phyloP scores from a whole-genome alignment of 305 asterid species.

The Plantago coronopus region DNA sequence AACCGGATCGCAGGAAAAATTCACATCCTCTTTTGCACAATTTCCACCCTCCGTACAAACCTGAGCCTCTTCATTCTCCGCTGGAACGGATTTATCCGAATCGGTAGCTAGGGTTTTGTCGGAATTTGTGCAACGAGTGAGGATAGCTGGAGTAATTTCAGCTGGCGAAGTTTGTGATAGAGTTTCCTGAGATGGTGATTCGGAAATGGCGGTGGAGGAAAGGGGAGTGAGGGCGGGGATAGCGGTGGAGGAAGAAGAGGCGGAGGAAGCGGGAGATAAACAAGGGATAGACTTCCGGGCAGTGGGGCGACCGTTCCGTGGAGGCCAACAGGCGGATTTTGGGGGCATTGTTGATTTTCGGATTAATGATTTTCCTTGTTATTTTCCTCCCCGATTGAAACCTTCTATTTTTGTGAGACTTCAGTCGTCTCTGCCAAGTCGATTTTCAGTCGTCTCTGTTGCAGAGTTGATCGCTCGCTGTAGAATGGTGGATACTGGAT shows the following conservation, averaged over 20 bases:
- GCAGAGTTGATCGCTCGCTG: too few relatives aligned
- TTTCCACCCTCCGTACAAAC: too few relatives aligned
- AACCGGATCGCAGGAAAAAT: not conserved
- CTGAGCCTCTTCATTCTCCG: too few relatives aligned
- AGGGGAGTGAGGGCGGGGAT: not conserved
- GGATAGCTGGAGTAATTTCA: conserved; percentile 16
- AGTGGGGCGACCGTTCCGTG: conserved; percentile 23
- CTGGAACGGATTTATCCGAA: conserved; percentile 3
- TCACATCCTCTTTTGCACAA: too few relatives aligned
- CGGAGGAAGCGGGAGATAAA: not conserved
- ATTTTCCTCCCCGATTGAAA: not conserved
- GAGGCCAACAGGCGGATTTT: conserved; percentile 26
- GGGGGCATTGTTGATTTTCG: conserved; percentile 43
- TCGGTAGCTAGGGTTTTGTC: conserved; percentile 27
- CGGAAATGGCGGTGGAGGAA: not conserved
- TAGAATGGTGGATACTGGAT: too few relatives aligned
- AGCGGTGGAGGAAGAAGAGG: not conserved
- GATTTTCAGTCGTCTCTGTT: too few relatives aligned
- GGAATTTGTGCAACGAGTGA: conserved; percentile 15
- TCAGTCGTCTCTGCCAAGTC: too few relatives aligned
- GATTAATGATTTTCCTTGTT: too few relatives aligned
- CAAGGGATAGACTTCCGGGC: conserved; percentile 21
- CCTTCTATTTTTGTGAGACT: not conserved
- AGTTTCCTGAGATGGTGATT: not conserved
- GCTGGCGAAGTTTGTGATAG: conserved; percentile 4